Percentiles rank a stretch among this genome's conserved stretches.
phyloP scores from a whole-genome alignment of 805 yeast species.

The Pichia heedii region DNA sequence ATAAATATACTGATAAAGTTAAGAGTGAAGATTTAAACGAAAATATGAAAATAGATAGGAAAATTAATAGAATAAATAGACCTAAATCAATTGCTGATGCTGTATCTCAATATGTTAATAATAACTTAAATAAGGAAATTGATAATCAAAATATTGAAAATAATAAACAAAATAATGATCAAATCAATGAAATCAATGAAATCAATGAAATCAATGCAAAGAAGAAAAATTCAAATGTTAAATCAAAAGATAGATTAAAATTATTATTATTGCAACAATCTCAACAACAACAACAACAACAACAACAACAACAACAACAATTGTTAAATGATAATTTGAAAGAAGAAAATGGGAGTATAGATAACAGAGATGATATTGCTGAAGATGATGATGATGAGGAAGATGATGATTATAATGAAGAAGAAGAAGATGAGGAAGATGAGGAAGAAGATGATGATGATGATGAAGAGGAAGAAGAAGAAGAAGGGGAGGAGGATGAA shows the following conservation, averaged over 20 bases:
- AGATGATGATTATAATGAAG: slow-evolving; percentile 10
- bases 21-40: not conserved
- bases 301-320: slow-evolving; percentile 8
- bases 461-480: slow-evolving; percentile 17
- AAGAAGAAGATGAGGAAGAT: slow-evolving; percentile 14
- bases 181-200: too few species aligned
- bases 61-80: slow-evolving; percentile 18
- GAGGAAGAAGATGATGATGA: slow-evolving; percentile 4
- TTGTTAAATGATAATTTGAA: too few species aligned
- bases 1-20: not conserved
- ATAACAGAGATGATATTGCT: not conserved
- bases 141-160: too few species aligned
- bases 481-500: not conserved
- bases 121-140: slow-evolving; percentile 33
- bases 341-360: not conserved
- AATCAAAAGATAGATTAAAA: slow-evolving; percentile 8
- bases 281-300: slow-evolving; percentile 4
- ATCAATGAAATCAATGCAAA: too few species aligned
- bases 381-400: slow-evolving; percentile 4
- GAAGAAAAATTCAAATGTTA: slow-evolving; percentile 30
- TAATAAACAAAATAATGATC: too few species aligned
- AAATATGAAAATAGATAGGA: not conserved
- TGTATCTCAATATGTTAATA: slow-evolving; percentile 48
- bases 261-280: slow-evolving; percentile 6
- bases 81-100: slow-evolving; percentile 51